phyloP scores from a whole-genome alignment of 2,329 filamentous ascomycete species.

The Gremmenia infestans region DNA sequence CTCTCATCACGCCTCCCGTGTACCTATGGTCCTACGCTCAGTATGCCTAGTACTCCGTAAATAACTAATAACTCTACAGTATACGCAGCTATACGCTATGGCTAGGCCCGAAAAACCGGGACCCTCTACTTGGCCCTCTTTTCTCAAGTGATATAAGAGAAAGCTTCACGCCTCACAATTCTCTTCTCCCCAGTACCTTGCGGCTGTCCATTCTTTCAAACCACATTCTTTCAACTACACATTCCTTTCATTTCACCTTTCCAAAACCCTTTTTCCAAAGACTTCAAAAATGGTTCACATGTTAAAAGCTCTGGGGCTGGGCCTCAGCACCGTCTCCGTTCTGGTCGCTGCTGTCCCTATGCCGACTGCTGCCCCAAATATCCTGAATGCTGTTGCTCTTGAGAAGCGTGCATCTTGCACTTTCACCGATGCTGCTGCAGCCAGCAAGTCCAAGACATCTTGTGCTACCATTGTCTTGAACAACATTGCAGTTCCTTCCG shows the following conservation, averaged over 20 bases:
- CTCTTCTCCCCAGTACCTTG: slow-evolving; percentile 7
- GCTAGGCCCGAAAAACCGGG: not conserved
- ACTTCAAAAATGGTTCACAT: slow-evolving; percentile 21
- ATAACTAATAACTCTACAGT: no score
- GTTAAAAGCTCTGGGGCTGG: slow-evolving; percentile 19
- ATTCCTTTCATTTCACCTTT: slow-evolving; percentile 1
- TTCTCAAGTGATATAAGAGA: slow-evolving; percentile 6
- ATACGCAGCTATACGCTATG: not conserved
- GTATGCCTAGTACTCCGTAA: no score
- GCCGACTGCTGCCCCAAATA: slow-evolving; percentile 23
- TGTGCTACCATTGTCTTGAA: slow-evolving; percentile 51
- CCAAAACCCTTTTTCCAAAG: not conserved
- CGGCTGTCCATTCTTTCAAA: slow-evolving; percentile 3
- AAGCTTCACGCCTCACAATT: not conserved
- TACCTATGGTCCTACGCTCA: no score
- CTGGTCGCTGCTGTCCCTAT: slow-evolving; percentile 18
- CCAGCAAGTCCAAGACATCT: slow-evolving; percentile 42
- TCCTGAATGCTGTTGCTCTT: slow-evolving; percentile 9
- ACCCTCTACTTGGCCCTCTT: not conserved
- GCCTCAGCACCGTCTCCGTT: slow-evolving; percentile 14
- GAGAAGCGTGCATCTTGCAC: slow-evolving; percentile 40
- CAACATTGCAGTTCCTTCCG: slow-evolving; percentile 51
- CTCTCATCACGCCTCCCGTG: no score
- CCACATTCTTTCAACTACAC: not conserved
- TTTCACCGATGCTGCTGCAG: slow-evolving; percentile 40